phyloP scores from a whole-genome alignment of 2,329 filamentous ascomycete species.

The Pseudocercospora crystallina region DNA sequence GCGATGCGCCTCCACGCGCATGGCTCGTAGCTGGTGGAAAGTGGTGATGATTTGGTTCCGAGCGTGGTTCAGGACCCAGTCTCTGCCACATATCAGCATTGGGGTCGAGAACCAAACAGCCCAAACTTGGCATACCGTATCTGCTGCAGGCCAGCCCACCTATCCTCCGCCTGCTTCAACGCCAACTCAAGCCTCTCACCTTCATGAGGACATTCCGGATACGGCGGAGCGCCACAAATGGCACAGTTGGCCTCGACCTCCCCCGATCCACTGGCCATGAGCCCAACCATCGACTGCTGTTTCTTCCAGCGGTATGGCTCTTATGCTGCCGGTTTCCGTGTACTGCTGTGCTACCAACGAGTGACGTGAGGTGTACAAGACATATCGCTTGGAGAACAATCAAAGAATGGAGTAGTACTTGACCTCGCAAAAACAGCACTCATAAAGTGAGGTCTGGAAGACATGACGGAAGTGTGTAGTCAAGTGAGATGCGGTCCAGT shows the following conservation, averaged over 20 bases:
- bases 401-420: slow-evolving; percentile 11
- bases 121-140: slow-evolving; percentile 29
- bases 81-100: slow-evolving; percentile 32
- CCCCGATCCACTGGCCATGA: slow-evolving; percentile 19
- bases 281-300: slow-evolving; percentile 21
- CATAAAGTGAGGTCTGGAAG: slow-evolving; percentile 6
- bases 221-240: slow-evolving; percentile 35
- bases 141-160: slow-evolving; percentile 29
- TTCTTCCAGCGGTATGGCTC: not conserved
- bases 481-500: not conserved
- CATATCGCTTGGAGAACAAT: not conserved
- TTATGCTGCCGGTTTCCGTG: not conserved
- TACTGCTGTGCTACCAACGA: slow-evolving; percentile 3
- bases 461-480: slow-evolving; percentile 7
- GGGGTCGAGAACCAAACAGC: not conserved
- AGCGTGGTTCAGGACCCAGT: slow-evolving; percentile 49
- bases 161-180: slow-evolving; percentile 32
- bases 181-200: slow-evolving; percentile 34
- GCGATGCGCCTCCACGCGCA: slow-evolving; percentile 43
- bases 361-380: slow-evolving; percentile 1
- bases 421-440: slow-evolving; percentile 9
- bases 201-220: slow-evolving; percentile 36
- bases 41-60: slow-evolving; percentile 46
- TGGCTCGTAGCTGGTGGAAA: slow-evolving; percentile 42
- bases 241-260: slow-evolving; percentile 36